A percentile compares a stretch with the other conserved stretches of the same genome.
Evolutionary conservation across 768 basidiomycete genomes (phyloP).

Genomic region (Kwoniella sp.): DNA sequence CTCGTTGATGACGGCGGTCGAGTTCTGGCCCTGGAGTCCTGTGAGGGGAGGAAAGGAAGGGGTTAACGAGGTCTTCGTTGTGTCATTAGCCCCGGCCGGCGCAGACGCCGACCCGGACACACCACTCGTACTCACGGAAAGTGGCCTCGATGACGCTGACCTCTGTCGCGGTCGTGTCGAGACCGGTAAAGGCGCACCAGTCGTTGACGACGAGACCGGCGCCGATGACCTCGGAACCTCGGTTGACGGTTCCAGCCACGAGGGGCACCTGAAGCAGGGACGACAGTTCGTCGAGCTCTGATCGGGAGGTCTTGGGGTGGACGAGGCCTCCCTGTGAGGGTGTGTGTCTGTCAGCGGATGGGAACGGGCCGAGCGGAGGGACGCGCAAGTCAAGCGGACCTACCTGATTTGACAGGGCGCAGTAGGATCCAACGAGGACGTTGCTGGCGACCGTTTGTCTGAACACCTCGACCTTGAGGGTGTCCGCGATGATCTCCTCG

Average conservation of each 20-base stretch:
- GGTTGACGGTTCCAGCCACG: conserved; percentile 96
- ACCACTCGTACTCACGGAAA: conserved; percentile 67
- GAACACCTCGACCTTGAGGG: conserved; percentile 98
- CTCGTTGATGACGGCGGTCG: conserved; percentile 76
- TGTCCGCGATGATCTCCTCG: conserved; percentile 99
- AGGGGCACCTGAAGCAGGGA: conserved; percentile 88
- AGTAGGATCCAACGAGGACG: conserved; percentile 93
- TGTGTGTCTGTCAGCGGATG: background rate
- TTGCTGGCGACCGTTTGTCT: conserved; percentile 95
- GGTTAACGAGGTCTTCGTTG: background rate
- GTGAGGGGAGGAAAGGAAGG: background rate
- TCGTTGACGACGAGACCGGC: conserved; percentile 98
- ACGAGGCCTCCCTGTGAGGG: conserved; percentile 71
- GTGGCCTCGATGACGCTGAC: conserved; percentile 96
- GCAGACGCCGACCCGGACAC: background rate
- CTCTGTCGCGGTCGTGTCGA: conserved; percentile 99
- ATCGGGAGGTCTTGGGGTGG: conserved; percentile 92
- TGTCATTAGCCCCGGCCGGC: background rate
- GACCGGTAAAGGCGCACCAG: conserved; percentile 98
- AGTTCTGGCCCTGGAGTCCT: conserved; percentile 83
- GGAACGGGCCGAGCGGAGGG: background rate
- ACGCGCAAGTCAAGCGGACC: conserved; percentile 8
- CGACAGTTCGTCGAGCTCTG: conserved; percentile 95
- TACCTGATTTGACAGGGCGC: conserved; percentile 82
- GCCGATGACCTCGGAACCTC: conserved; percentile 95